Base-by-base conservation (phyloP, 78 protist genomes). In the Dictyostelium citrinum region DNA sequence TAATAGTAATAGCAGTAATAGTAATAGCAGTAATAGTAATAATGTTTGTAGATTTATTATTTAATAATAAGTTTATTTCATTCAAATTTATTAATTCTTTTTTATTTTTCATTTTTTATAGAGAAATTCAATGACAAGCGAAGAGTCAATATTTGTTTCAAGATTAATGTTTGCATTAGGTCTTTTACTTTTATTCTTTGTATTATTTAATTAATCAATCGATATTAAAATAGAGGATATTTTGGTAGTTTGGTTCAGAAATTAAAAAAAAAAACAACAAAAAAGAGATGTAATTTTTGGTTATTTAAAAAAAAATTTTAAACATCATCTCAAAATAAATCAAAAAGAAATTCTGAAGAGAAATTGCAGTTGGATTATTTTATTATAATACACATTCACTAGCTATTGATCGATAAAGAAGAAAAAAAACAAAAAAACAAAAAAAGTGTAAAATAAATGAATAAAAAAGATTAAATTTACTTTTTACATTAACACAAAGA, bases 121-220 rank as follows among this genome's bases (percentile, higher is more conserved):
- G 45, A 68, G 37, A 37, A 37, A 72, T 72, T 17, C 46, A 22
- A 20, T 76, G 33, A 43, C 33, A n/a, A 43, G 27, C 60, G 27
- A 41, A 77, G 92, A 86, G 31, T 75, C 92, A 43, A 35, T 86
- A 22, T 76, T 86, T 31, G 29, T 86, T 39, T 77, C 84, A 10
- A 86, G 92, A 22, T n/a, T 86, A 17, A 45, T 86, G 46, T 86
- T 86, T 77, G 92, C 60, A 61, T 35, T 86, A 4, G 92, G 92
- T 41, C 37, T 86, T 43, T 37, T 86, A 8, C 68, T 86, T 12
- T 45, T 86, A 58, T 86, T 86, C 22, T 86, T 86, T 86, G 29
- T 75, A 7, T 41, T 86, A 20, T 68, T 84, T 46, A 84, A 55
- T 84, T 84, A 72, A 55, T 55, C 27, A 55, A 43, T 43, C 51